Conservation (phyloP, 176 grass and related monocot species). For the Oryza meridionalis region DNA sequence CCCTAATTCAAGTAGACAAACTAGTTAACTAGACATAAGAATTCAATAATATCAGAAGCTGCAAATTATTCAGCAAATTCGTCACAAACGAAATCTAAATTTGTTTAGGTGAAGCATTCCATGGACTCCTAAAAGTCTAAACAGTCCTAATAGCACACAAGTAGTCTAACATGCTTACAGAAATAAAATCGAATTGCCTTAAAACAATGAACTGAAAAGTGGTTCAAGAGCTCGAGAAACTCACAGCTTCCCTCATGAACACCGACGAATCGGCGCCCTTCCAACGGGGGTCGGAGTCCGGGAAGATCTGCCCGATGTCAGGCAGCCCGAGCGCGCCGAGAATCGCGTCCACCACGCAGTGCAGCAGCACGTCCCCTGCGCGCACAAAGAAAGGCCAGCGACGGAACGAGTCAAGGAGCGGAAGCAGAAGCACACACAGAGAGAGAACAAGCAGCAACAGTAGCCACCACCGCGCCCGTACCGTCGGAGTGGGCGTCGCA, state of each 20-base stretch:
- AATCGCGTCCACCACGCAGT: constrained; percentile 99
- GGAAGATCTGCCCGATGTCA: constrained; percentile 98
- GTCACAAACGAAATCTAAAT: not conserved
- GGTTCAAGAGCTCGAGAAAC: constrained; percentile 37
- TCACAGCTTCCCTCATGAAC: constrained; percentile 92
- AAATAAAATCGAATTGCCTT: not conserved
- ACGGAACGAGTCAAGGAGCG: constrained; percentile 13
- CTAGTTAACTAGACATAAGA: not conserved
- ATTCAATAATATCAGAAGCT: not conserved
- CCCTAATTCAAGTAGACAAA: not conserved
- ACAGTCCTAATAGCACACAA: not conserved
- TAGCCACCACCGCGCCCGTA: constrained; percentile 25
- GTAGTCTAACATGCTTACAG: not conserved
- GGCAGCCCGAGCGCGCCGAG: constrained; percentile 94
- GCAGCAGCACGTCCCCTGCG: constrained; percentile 93
- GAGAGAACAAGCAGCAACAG: not conserved
- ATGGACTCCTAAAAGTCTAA: not conserved
- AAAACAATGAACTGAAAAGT: not conserved
- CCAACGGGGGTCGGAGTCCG: constrained; percentile 90
- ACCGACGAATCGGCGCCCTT: constrained; percentile 84
- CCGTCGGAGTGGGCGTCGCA: constrained; percentile 97
- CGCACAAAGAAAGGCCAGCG: constrained; percentile 20
- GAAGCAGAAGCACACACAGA: not conserved
- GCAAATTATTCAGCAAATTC: constrained; percentile 15
- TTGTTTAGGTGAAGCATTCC: not conserved